Percentiles rank a stretch among this genome's conserved stretches.
Conservation (phyloP, 1,139 yeast species). For the Suhomyces kunorum region DNA sequence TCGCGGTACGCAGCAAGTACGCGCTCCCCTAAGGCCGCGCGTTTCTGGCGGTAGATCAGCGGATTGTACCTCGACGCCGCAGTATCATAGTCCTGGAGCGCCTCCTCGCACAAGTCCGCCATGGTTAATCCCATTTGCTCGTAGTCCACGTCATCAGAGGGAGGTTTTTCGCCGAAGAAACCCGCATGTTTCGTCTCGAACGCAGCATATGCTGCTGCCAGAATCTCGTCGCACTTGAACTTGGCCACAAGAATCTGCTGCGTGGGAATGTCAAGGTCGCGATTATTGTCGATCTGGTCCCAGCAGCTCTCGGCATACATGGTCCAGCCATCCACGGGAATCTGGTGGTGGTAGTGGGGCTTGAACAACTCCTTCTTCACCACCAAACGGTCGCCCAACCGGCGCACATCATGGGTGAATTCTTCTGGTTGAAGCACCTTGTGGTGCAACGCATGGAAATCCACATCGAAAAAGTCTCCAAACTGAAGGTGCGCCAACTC, state of each 20-base stretch:
- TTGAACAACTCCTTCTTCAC: conserved; percentile 57
- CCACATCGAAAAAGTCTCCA: conserved; percentile 79
- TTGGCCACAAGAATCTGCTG: conserved; percentile 94
- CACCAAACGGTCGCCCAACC: conserved; percentile 62
- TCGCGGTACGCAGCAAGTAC: conserved; percentile 46
- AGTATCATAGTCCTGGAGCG: conserved; percentile 58
- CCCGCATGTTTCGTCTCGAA: conserved; percentile 42
- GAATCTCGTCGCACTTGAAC: conserved; percentile 91
- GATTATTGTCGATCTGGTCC: conserved; percentile 90
- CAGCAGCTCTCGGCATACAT: conserved; percentile 88
- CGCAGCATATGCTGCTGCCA: conserved; percentile 48
- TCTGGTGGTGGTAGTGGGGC: conserved; percentile 73
- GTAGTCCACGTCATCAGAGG: conserved; percentile 29
- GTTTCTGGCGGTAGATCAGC: conserved; percentile 65
- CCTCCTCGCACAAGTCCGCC: conserved; percentile 41
- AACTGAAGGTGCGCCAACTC: conserved; percentile 55
- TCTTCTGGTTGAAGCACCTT: conserved; percentile 77
- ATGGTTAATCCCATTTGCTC: conserved; percentile 44
- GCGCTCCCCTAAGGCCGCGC: conserved; percentile 47
- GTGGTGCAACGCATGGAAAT: conserved; percentile 82
- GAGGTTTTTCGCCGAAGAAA: conserved; percentile 16
- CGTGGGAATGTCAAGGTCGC: conserved; percentile 93
- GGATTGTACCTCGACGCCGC: conserved; percentile 73
- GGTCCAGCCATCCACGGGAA: conserved; percentile 97
- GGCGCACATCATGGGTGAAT: conserved; percentile 63